Evolutionary conservation across 257 asterid species (phyloP), one percentile per base, ranked within the genome.

Genomic region (Ilex asprella): DNA sequence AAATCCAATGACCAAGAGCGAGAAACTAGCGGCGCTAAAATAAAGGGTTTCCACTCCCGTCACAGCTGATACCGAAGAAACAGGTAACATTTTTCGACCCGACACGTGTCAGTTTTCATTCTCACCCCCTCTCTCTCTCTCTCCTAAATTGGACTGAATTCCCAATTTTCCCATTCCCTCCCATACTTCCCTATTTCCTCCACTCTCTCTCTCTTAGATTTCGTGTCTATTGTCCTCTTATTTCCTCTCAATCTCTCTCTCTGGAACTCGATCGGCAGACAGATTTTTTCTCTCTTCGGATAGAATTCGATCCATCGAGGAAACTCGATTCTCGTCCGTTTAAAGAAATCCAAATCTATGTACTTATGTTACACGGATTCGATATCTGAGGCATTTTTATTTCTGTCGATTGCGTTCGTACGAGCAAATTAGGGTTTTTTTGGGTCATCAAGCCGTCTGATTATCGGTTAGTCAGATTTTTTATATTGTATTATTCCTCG

Each of bases 41-140:
- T 39, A 21, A 39, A 30, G 44, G 59, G 39, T 55, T 31, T 49
- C 61, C 39, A 44, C 67, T 74, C 78, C 76, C 83, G 76, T 76
- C 83, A 72, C 76, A 67, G 58, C 68, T 59, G 58, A 55, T 66
- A 70, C 64, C 76, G 78, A 16, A 61, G 58, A 64, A 62, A 59
- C 69, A 69, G 79, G 67, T 57, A 65, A 21, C 60, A 44, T 15
- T 58, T 64, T 67, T 72, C 61, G 59, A 58, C 77, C 78, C 10
- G 75, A 83, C 94, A 83, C 89, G 89, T 83, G 87, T 76, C 79
- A 10, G 59, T 52, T 39, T 31, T 8, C 57, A 29, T 16, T 47
- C 16, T 64, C 52, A 16, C 13, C 55, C 31, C 63, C 10, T 55
- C 27, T 50, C 39, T 72, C 13, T 16, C 31, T 61, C 41, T 21